Evolutionary conservation across 164 flowering plant genomes (phyloP).

Genomic region (Magnolia changhungtana): DNA sequence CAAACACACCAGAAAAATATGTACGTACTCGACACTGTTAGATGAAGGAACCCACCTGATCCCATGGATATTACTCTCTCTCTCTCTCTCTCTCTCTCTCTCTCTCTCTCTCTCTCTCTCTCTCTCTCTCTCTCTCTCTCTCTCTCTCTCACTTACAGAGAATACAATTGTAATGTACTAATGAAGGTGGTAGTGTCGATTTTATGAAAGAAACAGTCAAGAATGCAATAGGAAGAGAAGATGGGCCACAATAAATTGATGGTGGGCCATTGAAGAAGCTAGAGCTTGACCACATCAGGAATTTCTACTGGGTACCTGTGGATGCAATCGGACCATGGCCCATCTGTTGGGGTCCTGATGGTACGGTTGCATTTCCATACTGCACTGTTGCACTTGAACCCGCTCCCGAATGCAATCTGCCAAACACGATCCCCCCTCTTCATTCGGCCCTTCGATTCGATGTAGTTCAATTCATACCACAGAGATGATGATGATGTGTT

Average conservation of each 20-base stretch:
- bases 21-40: background rate
- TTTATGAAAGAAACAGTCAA: background rate
- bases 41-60: background rate
- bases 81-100: background rate
- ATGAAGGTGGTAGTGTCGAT: background rate
- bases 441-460: constrained; percentile 20
- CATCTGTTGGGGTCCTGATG: constrained; percentile 1
- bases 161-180: background rate
- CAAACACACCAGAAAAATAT: background rate
- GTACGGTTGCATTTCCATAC: constrained; percentile 22
- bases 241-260: background rate
- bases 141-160: background rate
- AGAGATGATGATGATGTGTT: constrained; percentile 19
- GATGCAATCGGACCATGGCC: constrained; percentile 19
- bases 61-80: background rate
- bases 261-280: background rate
- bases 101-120: background rate
- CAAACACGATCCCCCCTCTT: constrained; percentile 20
- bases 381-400: constrained; percentile 22
- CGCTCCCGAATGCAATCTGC: constrained; percentile 23
- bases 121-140: background rate
- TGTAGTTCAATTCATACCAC: constrained; percentile 20
- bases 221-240: background rate
- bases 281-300: constrained; percentile 15
- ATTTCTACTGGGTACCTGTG: constrained; percentile 17